Conservation (phyloP, 805 yeast species). For the Nakazawaea wyomingensis region DNA sequence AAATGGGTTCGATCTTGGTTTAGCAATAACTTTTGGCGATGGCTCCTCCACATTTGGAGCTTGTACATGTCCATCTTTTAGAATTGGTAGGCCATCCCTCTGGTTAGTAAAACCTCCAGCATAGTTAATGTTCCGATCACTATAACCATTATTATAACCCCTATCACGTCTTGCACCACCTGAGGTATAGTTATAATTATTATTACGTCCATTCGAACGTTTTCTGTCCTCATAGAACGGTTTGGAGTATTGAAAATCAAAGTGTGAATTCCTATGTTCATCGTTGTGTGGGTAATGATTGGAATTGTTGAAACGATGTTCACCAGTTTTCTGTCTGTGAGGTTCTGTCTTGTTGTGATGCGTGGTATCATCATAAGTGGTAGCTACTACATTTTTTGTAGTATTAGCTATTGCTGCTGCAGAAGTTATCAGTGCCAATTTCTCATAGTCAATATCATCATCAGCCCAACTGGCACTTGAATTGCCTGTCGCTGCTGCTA, state of each 20-base stretch:
- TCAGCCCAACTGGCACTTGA: conserved; percentile 14
- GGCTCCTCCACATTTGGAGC: neutral
- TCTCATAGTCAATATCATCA: conserved; percentile 10
- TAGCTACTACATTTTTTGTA: no score
- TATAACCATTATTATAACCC: neutral
- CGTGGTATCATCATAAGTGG: no score
- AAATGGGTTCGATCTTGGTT: conserved; percentile 59
- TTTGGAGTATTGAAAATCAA: neutral
- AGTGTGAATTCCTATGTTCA: neutral
- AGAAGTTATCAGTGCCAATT: neutral
- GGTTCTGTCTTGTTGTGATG: neutral
- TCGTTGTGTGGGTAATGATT: neutral
- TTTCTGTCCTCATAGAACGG: neutral
- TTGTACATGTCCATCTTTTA: neutral
- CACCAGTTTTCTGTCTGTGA: no score
- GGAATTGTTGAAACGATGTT: no score
- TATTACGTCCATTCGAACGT: neutral
- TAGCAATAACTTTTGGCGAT: conserved; percentile 13
- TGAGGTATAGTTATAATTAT: neutral
- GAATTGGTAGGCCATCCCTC: neutral
- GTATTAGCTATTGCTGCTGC: neutral
- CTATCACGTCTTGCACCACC: neutral
- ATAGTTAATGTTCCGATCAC: neutral
- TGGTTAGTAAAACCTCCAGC: neutral
- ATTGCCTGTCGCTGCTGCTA: no score